phyloP scores from a whole-genome alignment of 2,329 filamentous ascomycete genomes.

The Trichoderma asperellum region DNA sequence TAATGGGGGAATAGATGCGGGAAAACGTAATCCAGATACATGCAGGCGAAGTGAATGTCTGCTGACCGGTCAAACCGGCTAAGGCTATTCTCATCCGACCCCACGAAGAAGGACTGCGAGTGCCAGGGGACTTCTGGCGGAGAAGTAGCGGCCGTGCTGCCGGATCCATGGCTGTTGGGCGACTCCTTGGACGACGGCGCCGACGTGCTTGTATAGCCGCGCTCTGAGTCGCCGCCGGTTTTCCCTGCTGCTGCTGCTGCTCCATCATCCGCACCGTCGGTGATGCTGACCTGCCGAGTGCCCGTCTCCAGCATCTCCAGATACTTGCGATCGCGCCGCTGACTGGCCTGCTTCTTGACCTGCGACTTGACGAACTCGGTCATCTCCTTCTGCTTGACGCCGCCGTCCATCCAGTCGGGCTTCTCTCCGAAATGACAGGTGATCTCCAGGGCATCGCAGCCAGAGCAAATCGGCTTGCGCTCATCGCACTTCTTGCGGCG shows the following conservation, averaged over 20 bases:
- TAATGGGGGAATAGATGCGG: slow-evolving; percentile 68
- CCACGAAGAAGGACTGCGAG: slow-evolving; percentile 35
- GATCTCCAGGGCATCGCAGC: slow-evolving; percentile 58
- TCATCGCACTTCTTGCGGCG: slow-evolving; percentile 66
- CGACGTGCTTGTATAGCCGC: slow-evolving; percentile 16
- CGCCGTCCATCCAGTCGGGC: slow-evolving; percentile 63
- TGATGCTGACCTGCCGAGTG: slow-evolving; percentile 36
- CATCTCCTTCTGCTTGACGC: slow-evolving; percentile 53
- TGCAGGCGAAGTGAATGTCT: slow-evolving; percentile 54
- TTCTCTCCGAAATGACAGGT: slow-evolving; percentile 59
- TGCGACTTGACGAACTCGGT: slow-evolving; percentile 59
- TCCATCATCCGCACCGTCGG: neutral
- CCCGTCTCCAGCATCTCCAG: slow-evolving; percentile 47
- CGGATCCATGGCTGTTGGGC: slow-evolving; percentile 28
- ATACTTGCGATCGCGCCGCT: slow-evolving; percentile 55
- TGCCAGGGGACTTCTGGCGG: slow-evolving; percentile 43
- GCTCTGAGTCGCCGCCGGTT: slow-evolving; percentile 4
- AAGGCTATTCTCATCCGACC: slow-evolving; percentile 32
- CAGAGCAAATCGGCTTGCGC: slow-evolving; percentile 54
- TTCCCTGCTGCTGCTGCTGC: neutral
- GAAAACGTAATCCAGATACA: slow-evolving; percentile 65
- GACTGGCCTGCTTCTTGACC: slow-evolving; percentile 58
- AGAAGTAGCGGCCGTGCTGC: slow-evolving; percentile 34
- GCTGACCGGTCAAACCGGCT: slow-evolving; percentile 35
- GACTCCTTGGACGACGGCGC: slow-evolving; percentile 27